Percentiles rank a stretch among this genome's conserved stretches.
These are phyloP conservation scores for Trebouxia sp. DNA, from an alignment of 139 green algal species.

Conservation along the genomic window DNA sequence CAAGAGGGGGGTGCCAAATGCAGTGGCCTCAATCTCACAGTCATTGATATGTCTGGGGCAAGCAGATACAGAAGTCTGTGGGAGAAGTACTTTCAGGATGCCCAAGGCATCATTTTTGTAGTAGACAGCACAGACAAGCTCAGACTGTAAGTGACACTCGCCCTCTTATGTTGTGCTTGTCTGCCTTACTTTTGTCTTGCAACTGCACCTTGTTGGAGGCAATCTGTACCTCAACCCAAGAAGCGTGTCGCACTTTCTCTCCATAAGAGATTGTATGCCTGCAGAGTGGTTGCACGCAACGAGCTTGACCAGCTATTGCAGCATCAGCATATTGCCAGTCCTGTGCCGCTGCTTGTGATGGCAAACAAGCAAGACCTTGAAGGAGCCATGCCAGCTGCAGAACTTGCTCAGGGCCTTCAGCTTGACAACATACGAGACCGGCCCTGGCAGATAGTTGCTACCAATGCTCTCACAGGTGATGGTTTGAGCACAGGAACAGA, in stretches of 20 bases:
- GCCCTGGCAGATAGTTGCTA: constrained; percentile 80
- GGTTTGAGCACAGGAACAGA: constrained; percentile 72
- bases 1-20: too few relatives aligned
- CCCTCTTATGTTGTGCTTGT: not conserved
- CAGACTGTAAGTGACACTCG: constrained; percentile 61
- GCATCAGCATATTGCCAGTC: constrained; percentile 25
- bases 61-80: constrained; percentile 77
- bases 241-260: not conserved
- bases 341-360: constrained; percentile 72
- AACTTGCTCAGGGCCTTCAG: constrained; percentile 64
- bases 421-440: constrained; percentile 73
- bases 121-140: constrained; percentile 79
- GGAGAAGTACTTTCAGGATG: constrained; percentile 81
- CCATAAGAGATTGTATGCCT: not conserved
- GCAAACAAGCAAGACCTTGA: constrained; percentile 86
- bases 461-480: constrained; percentile 76
- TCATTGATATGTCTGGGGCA: constrained; percentile 88
- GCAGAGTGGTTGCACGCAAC: constrained; percentile 65
- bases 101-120: constrained; percentile 78
- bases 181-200: not conserved
- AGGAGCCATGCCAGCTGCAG: constrained; percentile 56
- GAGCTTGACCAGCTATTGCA: constrained; percentile 71
- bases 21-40: constrained; percentile 69
- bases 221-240: not conserved
- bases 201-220: not conserved